These are phyloP conservation scores for Discostella pseudostelligera DNA, from an alignment of 108 stramenopile genomes.

Conservation along the genomic window DNA sequence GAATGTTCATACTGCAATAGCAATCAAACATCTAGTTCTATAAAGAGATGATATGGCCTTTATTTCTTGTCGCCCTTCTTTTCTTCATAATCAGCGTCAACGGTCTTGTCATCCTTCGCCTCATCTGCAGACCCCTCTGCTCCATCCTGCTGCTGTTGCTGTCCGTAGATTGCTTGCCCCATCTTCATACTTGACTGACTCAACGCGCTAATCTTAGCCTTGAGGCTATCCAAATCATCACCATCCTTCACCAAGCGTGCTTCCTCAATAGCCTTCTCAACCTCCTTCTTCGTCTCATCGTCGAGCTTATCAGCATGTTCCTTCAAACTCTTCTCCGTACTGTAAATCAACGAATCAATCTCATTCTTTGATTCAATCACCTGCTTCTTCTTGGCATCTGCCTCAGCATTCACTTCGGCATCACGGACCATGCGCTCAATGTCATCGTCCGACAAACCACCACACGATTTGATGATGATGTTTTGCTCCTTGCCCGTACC, in stretches of 20 bases:
- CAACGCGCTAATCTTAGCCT: slow-evolving; percentile 90
- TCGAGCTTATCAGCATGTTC: slow-evolving; percentile 94
- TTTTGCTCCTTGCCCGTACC: slow-evolving; percentile 99
- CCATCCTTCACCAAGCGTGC: slow-evolving; percentile 87
- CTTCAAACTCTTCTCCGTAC: slow-evolving; percentile 77
- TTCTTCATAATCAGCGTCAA: slow-evolving; percentile 94
- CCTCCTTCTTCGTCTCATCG: slow-evolving; percentile 89
- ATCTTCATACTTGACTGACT: slow-evolving; percentile 95
- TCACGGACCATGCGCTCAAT: slow-evolving; percentile 99
- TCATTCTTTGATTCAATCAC: slow-evolving; percentile 97
- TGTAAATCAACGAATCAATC: slow-evolving; percentile 93
- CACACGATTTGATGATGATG: slow-evolving; percentile 94
- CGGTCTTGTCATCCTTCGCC: slow-evolving; percentile 87
- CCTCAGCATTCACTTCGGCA: slow-evolving; percentile 96
- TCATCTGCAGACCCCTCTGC: slow-evolving; percentile 45
- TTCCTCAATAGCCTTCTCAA: slow-evolving; percentile 90
- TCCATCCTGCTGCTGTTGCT: slow-evolving; percentile 56
- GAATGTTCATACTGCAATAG: too few species aligned
- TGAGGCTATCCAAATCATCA: slow-evolving; percentile 87
- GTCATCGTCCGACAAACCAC: slow-evolving; percentile 96
- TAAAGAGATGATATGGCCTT: not conserved
- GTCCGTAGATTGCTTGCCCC: slow-evolving; percentile 97
- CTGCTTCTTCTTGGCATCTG: slow-evolving; percentile 90
- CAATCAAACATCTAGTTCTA: not conserved
- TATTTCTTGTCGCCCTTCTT: slow-evolving; percentile 62